Conservation (phyloP, 1,284 basidiomycete genomes). For the Mycena citricolor region DNA sequence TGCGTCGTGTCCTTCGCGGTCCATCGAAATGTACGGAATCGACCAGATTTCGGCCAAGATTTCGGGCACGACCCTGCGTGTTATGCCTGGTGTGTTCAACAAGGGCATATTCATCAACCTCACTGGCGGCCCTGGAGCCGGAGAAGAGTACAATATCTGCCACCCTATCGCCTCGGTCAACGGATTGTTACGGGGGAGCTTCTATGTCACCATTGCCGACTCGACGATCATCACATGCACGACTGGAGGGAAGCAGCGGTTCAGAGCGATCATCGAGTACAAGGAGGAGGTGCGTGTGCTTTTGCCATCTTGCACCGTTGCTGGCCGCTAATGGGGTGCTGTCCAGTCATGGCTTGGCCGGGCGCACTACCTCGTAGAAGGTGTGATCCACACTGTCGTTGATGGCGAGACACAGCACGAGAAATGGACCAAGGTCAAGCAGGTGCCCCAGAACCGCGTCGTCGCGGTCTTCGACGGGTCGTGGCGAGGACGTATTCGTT, state of each 20-base stretch:
- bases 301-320: slow-evolving; percentile 5
- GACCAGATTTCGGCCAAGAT: slow-evolving; percentile 95
- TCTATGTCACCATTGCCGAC: slow-evolving; percentile 87
- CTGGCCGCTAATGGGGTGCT: slow-evolving; percentile 8
- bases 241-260: slow-evolving; percentile 57
- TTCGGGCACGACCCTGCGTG: slow-evolving; percentile 80
- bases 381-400: slow-evolving; percentile 83
- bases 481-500: slow-evolving; percentile 85
- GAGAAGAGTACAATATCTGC: slow-evolving; percentile 85
- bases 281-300: slow-evolving; percentile 83
- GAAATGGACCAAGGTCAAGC: slow-evolving; percentile 87
- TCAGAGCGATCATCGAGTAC: slow-evolving; percentile 88
- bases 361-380: slow-evolving; percentile 87
- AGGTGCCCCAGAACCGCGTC: slow-evolving; percentile 79
- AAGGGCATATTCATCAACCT: slow-evolving; percentile 86
- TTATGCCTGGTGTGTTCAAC: slow-evolving; percentile 82
- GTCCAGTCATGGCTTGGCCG: slow-evolving; percentile 86
- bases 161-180: slow-evolving; percentile 91
- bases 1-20: slow-evolving; percentile 73
- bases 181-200: slow-evolving; percentile 85
- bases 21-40: slow-evolving; percentile 73
- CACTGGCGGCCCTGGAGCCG: slow-evolving; percentile 72
- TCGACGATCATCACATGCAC: slow-evolving; percentile 82
- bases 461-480: slow-evolving; percentile 86
- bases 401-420: slow-evolving; percentile 61